Base-by-base conservation (phyloP, 352 stramenopile species). In the Peronosclerospora sorghi region DNA sequence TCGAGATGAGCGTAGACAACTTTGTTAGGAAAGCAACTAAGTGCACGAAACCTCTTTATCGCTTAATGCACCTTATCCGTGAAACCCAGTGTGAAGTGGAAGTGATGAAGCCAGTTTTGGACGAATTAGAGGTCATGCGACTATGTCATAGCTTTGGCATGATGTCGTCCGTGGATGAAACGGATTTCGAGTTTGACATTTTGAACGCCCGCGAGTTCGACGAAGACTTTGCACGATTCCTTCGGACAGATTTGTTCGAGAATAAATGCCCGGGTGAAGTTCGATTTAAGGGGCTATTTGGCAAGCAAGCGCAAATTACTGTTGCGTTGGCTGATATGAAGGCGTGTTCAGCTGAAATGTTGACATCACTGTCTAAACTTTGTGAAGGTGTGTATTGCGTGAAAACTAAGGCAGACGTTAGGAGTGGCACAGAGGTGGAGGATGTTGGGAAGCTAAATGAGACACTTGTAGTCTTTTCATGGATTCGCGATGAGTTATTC, bases 71-170 rank as follows among this genome's bases (percentile, higher is more conserved):
- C 18, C n/a, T 42, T 2, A 12, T 42, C 8, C 36, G 21, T 21
- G 36, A 42, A n/a, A 42, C 36, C n/a, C 36, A 42, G 23, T 42
- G 80, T 32, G 73, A 78, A 20, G 57, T 71, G 23, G 73, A 85
- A 6, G 64, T 86, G 7, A 54, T 85, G 13, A 87, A 91, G 40
- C 68, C 79, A 0, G 60, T 86, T n/a, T 46, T 88, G 9, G 46
- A 83, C 21, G 76, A 91, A 41, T 32, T 75, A 17, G 79, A 89
- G 32, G 60, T 87, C 18, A 50, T 86, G 49, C 75, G 79, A 1
- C 45, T 91, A 39, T 72, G 75, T 43, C 61, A 56, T 20, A 61
- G 49, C 29, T 63, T 91, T 5, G 65, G 65, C 2, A 62, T 74
- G 56, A 51, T 85, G 36, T 47, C 62, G 2, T 57, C 36, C 0